Evolutionary conservation across 768 basidiomycete genomes (phyloP).

Genomic region (Glaciozyma martinii): DNA sequence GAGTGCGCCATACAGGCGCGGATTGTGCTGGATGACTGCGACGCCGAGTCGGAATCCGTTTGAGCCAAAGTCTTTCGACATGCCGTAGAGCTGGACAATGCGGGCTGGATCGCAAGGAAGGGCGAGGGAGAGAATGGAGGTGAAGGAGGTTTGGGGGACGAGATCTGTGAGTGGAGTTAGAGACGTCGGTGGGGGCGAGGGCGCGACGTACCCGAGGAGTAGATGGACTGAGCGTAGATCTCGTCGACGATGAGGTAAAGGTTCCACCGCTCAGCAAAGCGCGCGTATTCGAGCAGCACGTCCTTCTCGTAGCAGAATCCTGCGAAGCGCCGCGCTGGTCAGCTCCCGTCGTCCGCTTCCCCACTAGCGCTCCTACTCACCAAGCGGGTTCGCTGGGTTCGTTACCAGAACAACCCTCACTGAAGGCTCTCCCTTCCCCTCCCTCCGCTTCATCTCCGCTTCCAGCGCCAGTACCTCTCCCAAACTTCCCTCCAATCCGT

Average conservation of each 20-base stretch:
- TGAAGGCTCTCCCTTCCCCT: neutral
- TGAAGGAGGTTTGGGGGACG: conserved; percentile 18
- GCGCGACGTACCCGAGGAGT: neutral
- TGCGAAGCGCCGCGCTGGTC: neutral
- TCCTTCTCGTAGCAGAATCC: conserved; percentile 33
- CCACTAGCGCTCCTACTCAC: neutral
- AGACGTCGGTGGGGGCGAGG: too few relatives aligned
- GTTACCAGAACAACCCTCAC: conserved; percentile 27
- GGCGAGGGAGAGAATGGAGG: conserved; percentile 33
- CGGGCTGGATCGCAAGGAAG: conserved; percentile 28
- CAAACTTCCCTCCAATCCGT: conserved; percentile 6
- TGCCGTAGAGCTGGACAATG: conserved; percentile 20
- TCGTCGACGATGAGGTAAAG: conserved; percentile 31
- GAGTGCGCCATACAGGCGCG: neutral
- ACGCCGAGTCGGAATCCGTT: neutral
- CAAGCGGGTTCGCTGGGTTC: conserved; percentile 34
- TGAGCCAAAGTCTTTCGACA: conserved; percentile 1
- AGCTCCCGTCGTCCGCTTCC: too few relatives aligned
- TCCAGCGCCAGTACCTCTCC: conserved; percentile 23
- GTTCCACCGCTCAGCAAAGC: conserved; percentile 31
- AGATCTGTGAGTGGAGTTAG: neutral
- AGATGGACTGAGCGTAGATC: conserved; percentile 22
- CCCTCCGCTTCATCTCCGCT: neutral
- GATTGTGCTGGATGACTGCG: neutral
- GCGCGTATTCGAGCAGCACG: conserved; percentile 28